Percentiles rank a stretch among this genome's conserved stretches.
Evolutionary conservation across 228 moss, liverwort and hornwort genomes (phyloP).

Genomic region (Sphagnum fallax): DNA sequence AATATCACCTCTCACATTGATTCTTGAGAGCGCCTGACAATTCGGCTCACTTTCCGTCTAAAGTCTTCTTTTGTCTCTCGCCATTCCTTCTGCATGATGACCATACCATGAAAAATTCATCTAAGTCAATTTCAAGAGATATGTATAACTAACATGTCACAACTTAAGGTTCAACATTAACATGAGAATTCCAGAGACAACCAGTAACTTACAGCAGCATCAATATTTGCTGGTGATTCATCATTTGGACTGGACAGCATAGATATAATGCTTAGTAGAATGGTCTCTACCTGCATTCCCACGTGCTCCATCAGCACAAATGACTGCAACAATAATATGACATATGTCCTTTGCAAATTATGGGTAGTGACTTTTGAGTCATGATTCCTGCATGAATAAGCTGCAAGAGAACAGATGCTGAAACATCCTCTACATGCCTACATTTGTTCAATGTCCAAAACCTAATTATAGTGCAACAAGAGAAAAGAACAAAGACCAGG

Average conservation of each 20-base stretch:
- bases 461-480: no score
- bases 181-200: not conserved
- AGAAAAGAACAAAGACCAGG: no score
- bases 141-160: no score
- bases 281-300: conserved; percentile 64
- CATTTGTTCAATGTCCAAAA: no score
- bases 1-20: conserved; percentile 14
- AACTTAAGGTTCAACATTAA: no score
- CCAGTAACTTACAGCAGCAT: conserved; percentile 59
- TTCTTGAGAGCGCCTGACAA: conserved; percentile 54
- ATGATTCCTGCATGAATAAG: no score
- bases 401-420: no score
- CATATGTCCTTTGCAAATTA: no score
- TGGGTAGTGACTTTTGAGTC: no score
- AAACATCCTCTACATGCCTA: no score
- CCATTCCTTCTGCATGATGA: conserved; percentile 43
- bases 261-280: conserved; percentile 93
- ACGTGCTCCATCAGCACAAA: not conserved
- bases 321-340: no score
- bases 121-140: no score
- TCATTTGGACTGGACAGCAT: conserved; percentile 96
- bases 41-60: conserved; percentile 49
- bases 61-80: conserved; percentile 56
- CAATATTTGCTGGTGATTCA: conserved; percentile 93
- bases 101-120: not conserved